Evolutionary conservation across 768 basidiomycete genomes (phyloP).

Genomic region (Termitomyces sp.): DNA sequence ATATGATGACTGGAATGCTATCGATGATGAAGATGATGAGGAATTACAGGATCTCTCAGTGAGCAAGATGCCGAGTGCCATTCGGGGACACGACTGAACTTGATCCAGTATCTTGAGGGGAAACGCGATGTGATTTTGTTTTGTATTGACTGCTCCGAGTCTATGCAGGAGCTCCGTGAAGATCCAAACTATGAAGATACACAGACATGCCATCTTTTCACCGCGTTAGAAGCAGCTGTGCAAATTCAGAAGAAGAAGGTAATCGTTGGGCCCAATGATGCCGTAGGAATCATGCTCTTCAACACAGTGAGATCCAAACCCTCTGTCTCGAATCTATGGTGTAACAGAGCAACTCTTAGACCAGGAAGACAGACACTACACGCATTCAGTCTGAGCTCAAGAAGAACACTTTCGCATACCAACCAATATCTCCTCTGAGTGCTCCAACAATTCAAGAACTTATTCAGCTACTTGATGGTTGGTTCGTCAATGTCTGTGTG

Average conservation of each 20-base stretch:
- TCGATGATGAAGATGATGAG: constrained; percentile 80
- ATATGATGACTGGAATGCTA: constrained; percentile 76
- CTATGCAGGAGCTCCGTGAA: constrained; percentile 75
- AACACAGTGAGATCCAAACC: constrained; percentile 66
- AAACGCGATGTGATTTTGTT: constrained; percentile 89
- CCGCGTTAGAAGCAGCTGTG: constrained; percentile 78
- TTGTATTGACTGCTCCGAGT: constrained; percentile 88
- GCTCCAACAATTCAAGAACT: constrained; percentile 80
- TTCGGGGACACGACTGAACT: background rate
- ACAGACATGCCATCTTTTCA: constrained; percentile 71
- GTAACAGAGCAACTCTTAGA: constrained; percentile 23
- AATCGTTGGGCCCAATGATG: constrained; percentile 81
- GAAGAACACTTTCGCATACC: constrained; percentile 65
- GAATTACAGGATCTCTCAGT: constrained; percentile 72
- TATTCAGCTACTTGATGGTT: constrained; percentile 74
- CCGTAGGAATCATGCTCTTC: constrained; percentile 86
- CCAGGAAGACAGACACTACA: constrained; percentile 28
- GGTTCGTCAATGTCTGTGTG: constrained; percentile 9
- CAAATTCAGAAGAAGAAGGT: constrained; percentile 90
- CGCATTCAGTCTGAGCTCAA: constrained; percentile 53
- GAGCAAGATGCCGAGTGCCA: constrained; percentile 18
- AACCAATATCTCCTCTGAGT: constrained; percentile 70
- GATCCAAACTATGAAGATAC: constrained; percentile 60
- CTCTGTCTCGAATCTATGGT: background rate
- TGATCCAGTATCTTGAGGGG: constrained; percentile 57